Conservation (phyloP, 2,329 filamentous ascomycete species). For the Uncinocarpus reesii region DNA sequence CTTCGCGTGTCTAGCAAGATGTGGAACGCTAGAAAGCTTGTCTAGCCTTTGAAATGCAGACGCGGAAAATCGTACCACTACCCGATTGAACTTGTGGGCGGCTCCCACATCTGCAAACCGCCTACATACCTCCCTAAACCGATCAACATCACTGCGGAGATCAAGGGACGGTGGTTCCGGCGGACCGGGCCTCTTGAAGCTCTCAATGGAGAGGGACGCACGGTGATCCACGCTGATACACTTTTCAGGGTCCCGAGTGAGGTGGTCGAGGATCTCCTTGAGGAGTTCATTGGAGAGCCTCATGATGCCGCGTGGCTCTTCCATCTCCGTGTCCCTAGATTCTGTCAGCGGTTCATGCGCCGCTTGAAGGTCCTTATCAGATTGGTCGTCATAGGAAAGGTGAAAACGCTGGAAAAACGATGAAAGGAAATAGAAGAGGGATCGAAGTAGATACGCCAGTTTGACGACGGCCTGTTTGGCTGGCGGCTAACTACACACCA, state of each 20-base stretch:
- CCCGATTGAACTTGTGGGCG: slow-evolving; percentile 41
- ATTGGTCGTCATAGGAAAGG: slow-evolving; percentile 13
- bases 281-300: slow-evolving; percentile 41
- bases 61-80: slow-evolving; percentile 42
- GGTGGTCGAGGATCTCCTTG: slow-evolving; percentile 42
- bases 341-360: slow-evolving; percentile 11
- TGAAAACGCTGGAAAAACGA: slow-evolving; percentile 8
- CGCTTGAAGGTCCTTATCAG: slow-evolving; percentile 10
- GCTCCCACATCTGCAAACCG: slow-evolving; percentile 41
- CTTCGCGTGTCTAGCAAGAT: slow-evolving; percentile 42
- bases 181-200: slow-evolving; percentile 39
- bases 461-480: slow-evolving; percentile 4
- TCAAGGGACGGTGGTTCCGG: slow-evolving; percentile 18
- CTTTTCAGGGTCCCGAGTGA: slow-evolving; percentile 43
- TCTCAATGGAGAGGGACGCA: slow-evolving; percentile 47
- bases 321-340: slow-evolving; percentile 16
- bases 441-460: slow-evolving; percentile 11
- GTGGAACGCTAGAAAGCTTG: slow-evolving; percentile 37
- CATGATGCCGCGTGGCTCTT: slow-evolving; percentile 18
- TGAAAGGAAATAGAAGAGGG: slow-evolving; percentile 11
- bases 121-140: slow-evolving; percentile 39
- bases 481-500: not conserved
- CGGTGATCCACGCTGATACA: slow-evolving; percentile 43
- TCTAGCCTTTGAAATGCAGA: slow-evolving; percentile 41
- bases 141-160: slow-evolving; percentile 17